Evolutionary conservation across 352 stramenopile genomes (phyloP), one percentile per base, ranked within the genome.

Genomic region (Phytophthora sp.): DNA sequence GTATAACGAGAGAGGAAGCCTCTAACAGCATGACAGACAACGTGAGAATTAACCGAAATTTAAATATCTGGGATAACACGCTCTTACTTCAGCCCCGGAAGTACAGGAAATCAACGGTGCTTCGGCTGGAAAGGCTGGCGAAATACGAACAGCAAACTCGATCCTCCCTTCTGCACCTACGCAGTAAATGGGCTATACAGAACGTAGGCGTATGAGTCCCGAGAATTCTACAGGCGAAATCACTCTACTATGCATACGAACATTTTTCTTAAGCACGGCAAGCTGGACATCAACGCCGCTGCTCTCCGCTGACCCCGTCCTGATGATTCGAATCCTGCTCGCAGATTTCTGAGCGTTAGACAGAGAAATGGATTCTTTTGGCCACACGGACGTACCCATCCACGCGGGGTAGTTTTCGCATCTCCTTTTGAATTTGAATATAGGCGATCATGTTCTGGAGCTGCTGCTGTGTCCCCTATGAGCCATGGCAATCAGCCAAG

Each of bases 391-490:
- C 68, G 24, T 60, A 90, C 84, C 72, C 88, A 58, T 89, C 80
- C 31, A 93, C 73, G 35, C 82, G 84, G 3, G 82, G 82, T 5
- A 93, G 47, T 45, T 63, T 50, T 53, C 73, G 68, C 39, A 63
- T 57, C 31, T 88, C 75, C 30, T 74, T 77, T 50, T 88, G 78
- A 29, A 73, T 69, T 53, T 87, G 64, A 23, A 77, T 70, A 47
- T 76, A 77, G 54, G 82, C 55, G 38, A 88, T 35, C 49, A 93
- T 60, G 57, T 91, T 84, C 27, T 88, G 79, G 18, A 93, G 55
- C 52, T 93, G 80, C 63, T 90, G 78, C 54, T 90, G 80, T 20
- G 77, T 63, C 7, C 47, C 50, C 81, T 90, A 39, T 3, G 39
- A 57, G 13, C 13, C 23, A 54, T 9, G 13, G 7, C 26, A 35